phyloP scores from a whole-genome alignment of 305 asterid species.

The Fraxinus latifolia region DNA sequence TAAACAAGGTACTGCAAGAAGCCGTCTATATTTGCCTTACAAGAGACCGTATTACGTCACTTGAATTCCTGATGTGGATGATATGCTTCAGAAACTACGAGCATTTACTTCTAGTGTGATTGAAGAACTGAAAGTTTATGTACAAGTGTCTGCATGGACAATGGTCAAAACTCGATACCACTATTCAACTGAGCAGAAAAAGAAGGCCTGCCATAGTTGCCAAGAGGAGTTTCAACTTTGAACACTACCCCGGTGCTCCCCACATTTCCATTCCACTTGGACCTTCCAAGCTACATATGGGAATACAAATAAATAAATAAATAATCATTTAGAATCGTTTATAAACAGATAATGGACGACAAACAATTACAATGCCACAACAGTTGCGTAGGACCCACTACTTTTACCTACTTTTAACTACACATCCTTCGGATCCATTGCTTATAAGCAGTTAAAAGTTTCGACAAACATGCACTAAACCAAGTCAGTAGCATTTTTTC shows the following conservation, averaged over 20 bases:
- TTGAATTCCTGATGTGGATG: neutral
- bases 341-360: neutral
- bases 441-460: neutral
- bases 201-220: slow-evolving; percentile 58
- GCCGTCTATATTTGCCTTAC: neutral
- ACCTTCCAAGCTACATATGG: slow-evolving; percentile 79
- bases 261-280: slow-evolving; percentile 92
- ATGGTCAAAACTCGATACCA: slow-evolving; percentile 66
- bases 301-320: neutral
- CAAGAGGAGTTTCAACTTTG: slow-evolving; percentile 85
- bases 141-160: slow-evolving; percentile 25
- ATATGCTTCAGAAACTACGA: neutral
- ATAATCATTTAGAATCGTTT: neutral
- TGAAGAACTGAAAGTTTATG: slow-evolving; percentile 21
- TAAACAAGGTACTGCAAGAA: neutral
- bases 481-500: neutral
- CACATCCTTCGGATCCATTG: neutral
- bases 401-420: too few species aligned
- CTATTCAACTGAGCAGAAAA: slow-evolving; percentile 84
- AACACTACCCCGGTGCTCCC: slow-evolving; percentile 79
- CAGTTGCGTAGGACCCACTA: neutral
- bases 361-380: neutral
- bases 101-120: neutral
- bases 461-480: neutral
- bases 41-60: neutral